Base-by-base conservation (phyloP, 1,284 basidiomycete species). In the Cryptococcus hybrid region DNA sequence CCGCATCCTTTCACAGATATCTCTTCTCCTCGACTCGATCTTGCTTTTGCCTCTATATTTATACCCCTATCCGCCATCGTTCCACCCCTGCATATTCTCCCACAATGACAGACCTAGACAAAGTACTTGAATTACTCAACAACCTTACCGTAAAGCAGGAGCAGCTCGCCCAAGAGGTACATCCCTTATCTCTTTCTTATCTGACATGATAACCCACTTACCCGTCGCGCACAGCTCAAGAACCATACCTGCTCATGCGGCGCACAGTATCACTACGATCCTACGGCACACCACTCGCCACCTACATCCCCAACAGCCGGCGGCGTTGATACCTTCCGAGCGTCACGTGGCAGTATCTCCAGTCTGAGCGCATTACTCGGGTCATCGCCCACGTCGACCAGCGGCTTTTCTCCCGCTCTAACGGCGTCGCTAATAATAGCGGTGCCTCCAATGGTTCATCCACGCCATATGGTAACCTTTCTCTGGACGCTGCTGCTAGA, bases 101-200 rank as follows among this genome's bases (percentile, higher is more conserved):
- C 46, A 61, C 39, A 36, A 63, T 65, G 58, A 42, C 63, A 8
- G 70, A 70, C 39, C 55, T 73, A 15, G 48, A 62, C 8, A 61
- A 69, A 55, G 63, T 74, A 37, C 54, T 74, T 46, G 63, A 58
- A 35, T 55, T 70, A 35, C 63, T 74, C 18, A 58, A 69, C 60
- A 65, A 67, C 52, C 64, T 74, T 11, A 59, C 64, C 45, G 59
- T 63, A 2, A 73, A 67, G 62, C 72, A 74, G 50, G 72, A 73
- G 47, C 56, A 62, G 51, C 65, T 74, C 34, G 62, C 70, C 5
- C 60, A 60, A 15, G 60, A 72, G 61, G 72, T 74, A 50, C 34
- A 66, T 60, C 5, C 30, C 30, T n/a, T n/a, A n/a, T 2, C 49
- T 15, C 18, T 40, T 11, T 30, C 36, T 51, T 38, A 5, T 18